Evolutionary conservation across 768 basidiomycete species (phyloP).

Genomic region (Calocybe cyanea): DNA sequence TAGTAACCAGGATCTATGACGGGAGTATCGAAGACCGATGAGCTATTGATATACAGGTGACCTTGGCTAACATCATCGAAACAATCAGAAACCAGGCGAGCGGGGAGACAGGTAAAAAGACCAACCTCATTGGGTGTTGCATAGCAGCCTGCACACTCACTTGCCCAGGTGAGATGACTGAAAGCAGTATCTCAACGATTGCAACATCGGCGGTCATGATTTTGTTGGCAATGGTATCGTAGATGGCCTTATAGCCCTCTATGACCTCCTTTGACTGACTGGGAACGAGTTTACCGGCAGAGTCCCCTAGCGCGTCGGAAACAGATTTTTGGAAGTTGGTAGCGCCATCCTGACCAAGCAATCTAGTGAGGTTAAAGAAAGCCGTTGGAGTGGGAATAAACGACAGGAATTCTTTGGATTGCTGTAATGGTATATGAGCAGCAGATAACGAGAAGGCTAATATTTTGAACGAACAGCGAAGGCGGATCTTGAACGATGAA

Average conservation of each 20-base stretch:
- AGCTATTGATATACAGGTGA: conserved; percentile 53
- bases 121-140: conserved; percentile 56
- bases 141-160: conserved; percentile 60
- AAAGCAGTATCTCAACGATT: conserved; percentile 53
- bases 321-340: conserved; percentile 29
- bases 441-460: not conserved
- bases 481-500: conserved; percentile 21
- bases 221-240: conserved; percentile 37
- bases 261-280: conserved; percentile 41
- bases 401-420: conserved; percentile 39
- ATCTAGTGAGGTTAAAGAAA: conserved; percentile 46
- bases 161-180: conserved; percentile 28
- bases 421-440: conserved; percentile 10
- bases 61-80: conserved; percentile 38
- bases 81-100: conserved; percentile 5
- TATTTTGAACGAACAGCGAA: conserved; percentile 30
- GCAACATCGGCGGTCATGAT: conserved; percentile 41
- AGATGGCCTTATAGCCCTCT: conserved; percentile 55
- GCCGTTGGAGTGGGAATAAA: conserved; percentile 61
- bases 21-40: conserved; percentile 54
- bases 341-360: conserved; percentile 32
- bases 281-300: conserved; percentile 36
- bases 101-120: conserved; percentile 3
- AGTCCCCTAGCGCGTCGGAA: conserved; percentile 25
- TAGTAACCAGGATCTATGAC: conserved; percentile 66